These are phyloP conservation scores for Dalbergia cochinchinensis DNA, from an alignment of 306 rosid species.

Conservation along the genomic window DNA sequence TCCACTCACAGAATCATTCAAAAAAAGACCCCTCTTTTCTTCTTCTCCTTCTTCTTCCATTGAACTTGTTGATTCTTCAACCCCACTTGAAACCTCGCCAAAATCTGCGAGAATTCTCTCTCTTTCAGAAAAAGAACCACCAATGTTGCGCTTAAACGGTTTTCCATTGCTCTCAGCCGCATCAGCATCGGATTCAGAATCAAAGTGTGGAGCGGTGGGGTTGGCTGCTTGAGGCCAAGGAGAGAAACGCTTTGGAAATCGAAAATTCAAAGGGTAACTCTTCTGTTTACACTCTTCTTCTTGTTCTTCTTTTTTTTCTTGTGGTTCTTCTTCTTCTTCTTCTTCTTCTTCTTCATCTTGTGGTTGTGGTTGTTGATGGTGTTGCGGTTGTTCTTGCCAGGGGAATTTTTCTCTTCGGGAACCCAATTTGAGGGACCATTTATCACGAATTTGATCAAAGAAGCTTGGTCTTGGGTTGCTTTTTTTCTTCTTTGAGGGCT, in stretches of 20 bases:
- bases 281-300: not conserved
- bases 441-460: slow-evolving; percentile 70
- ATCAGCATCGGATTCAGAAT: slow-evolving; percentile 42
- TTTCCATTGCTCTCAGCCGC: slow-evolving; percentile 26
- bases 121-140: slow-evolving; percentile 29
- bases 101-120: not conserved
- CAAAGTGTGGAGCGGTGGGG: slow-evolving; percentile 32
- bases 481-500: slow-evolving; percentile 50
- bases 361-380: slow-evolving; percentile 29
- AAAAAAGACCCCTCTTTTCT: not conserved
- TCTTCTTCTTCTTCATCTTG: slow-evolving; percentile 18
- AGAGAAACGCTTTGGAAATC: slow-evolving; percentile 53
- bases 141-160: slow-evolving; percentile 1
- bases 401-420: slow-evolving; percentile 74
- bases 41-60: slow-evolving; percentile 29
- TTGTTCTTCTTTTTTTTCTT: slow-evolving; percentile 9
- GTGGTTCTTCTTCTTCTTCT: not conserved
- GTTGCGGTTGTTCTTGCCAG: slow-evolving; percentile 63
- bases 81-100: slow-evolving; percentile 36
- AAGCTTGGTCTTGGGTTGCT: slow-evolving; percentile 80
- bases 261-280: slow-evolving; percentile 48
- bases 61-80: slow-evolving; percentile 29
- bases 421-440: slow-evolving; percentile 74
- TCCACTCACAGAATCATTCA: slow-evolving; percentile 39
- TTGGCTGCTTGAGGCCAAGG: slow-evolving; percentile 76